A percentile compares a stretch with the other conserved stretches of the same genome.
phyloP scores from a whole-genome alignment of 306 rosid species.

The Cotoneaster glaucophyllus region DNA sequence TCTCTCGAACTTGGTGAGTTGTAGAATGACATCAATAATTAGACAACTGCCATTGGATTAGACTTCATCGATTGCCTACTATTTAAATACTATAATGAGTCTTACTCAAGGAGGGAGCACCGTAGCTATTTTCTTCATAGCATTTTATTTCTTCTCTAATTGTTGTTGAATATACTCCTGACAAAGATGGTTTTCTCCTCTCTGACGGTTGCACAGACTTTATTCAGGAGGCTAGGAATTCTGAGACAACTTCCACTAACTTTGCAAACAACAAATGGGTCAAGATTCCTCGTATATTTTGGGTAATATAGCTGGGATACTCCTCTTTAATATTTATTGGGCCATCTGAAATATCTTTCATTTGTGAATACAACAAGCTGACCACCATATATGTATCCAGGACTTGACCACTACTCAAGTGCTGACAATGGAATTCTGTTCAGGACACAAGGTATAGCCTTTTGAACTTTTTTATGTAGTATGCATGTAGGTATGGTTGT shows the following conservation, averaged over 20 bases:
- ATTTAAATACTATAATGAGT: neutral
- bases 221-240: slow-evolving; percentile 77
- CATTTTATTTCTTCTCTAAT: neutral
- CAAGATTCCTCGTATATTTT: slow-evolving; percentile 70
- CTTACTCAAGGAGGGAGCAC: neutral
- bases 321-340: neutral
- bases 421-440: slow-evolving; percentile 72
- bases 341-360: neutral
- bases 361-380: slow-evolving; percentile 5
- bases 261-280: slow-evolving; percentile 57
- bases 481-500: neutral
- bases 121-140: neutral
- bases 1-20: slow-evolving; percentile 76
- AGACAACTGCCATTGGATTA: neutral
- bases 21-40: slow-evolving; percentile 2
- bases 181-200: slow-evolving; percentile 8
- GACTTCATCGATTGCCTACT: neutral
- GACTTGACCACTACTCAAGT: slow-evolving; percentile 70
- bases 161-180: neutral
- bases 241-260: slow-evolving; percentile 67
- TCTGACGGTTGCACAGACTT: slow-evolving; percentile 50
- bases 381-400: slow-evolving; percentile 36
- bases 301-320: slow-evolving; percentile 50
- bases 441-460: slow-evolving; percentile 60
- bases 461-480: slow-evolving; percentile 9